Conservation (phyloP, 371 early-diverging fungal genomes). For the Mucor plumbeus region DNA sequence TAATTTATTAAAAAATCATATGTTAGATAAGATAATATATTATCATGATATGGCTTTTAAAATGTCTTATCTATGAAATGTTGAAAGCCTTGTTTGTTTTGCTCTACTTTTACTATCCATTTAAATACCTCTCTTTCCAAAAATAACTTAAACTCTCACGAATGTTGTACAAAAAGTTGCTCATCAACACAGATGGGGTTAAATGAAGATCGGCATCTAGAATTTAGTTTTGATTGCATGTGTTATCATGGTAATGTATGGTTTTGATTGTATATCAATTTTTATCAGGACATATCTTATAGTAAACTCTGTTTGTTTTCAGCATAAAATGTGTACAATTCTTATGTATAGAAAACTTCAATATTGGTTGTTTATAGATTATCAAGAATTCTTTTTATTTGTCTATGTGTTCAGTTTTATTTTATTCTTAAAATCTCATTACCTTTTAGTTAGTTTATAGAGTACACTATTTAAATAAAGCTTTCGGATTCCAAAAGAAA, state of each 20-base stretch:
- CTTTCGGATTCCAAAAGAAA: too few relatives aligned
- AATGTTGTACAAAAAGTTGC: neutral
- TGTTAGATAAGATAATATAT: neutral
- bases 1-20: neutral
- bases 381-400: neutral
- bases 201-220: conserved; percentile 10
- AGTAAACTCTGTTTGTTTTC: too few relatives aligned
- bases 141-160: conserved; percentile 9
- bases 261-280: too few relatives aligned
- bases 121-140: neutral
- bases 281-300: too few relatives aligned
- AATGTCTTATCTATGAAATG: neutral
- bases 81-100: too few relatives aligned
- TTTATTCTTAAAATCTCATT: neutral
- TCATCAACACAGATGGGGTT: conserved; percentile 3
- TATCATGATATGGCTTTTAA: neutral
- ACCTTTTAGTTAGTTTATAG: neutral
- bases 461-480: too few relatives aligned
- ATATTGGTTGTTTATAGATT: neutral
- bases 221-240: neutral
- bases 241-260: neutral
- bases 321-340: too few relatives aligned
- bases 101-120: neutral
- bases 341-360: too few relatives aligned
- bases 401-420: neutral